A percentile compares a stretch with the other conserved stretches of the same genome.
Evolutionary conservation across 169 alveolate species (phyloP).

Genomic region (Cyclospora cayetanensis): DNA sequence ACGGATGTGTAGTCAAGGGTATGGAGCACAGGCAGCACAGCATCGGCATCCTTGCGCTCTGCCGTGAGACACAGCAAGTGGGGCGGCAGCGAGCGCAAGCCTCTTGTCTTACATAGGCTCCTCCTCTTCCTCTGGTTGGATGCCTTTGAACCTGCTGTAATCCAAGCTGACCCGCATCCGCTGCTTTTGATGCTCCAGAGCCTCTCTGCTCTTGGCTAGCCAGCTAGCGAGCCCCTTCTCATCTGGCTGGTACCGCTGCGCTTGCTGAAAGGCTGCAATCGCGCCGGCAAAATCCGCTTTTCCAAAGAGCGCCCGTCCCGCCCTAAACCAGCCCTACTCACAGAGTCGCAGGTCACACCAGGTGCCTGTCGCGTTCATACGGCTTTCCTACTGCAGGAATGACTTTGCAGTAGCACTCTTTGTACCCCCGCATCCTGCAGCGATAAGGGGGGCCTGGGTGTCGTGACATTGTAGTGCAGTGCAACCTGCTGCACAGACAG

Average conservation of each 20-base stretch:
- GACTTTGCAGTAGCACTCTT: not conserved
- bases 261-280: not conserved
- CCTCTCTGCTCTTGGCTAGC: slow-evolving; percentile 3
- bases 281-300: slow-evolving; percentile 5
- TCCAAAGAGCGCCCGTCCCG: slow-evolving; percentile 9
- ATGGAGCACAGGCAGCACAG: too few species aligned
- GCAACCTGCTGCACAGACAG: too few species aligned
- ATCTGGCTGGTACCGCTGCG: not conserved
- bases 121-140: not conserved
- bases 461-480: too few species aligned
- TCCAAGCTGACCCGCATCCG: slow-evolving; percentile 19
- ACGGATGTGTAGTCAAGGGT: too few species aligned
- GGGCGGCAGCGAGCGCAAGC: not conserved
- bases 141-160: slow-evolving; percentile 13
- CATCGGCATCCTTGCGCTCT: too few species aligned
- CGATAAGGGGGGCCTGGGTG: too few species aligned
- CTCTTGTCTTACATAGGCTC: not conserved
- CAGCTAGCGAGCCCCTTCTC: not conserved
- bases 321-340: slow-evolving; percentile 42
- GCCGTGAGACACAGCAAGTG: slow-evolving; percentile 5
- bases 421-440: not conserved
- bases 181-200: not conserved
- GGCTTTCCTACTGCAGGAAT: not conserved
- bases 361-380: not conserved
- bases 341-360: not conserved